Evolutionary conservation across 495 filamentous ascomycete species (phyloP), one percentile per base, ranked within the genome.

Genomic region (Penicillium samsonianum): DNA sequence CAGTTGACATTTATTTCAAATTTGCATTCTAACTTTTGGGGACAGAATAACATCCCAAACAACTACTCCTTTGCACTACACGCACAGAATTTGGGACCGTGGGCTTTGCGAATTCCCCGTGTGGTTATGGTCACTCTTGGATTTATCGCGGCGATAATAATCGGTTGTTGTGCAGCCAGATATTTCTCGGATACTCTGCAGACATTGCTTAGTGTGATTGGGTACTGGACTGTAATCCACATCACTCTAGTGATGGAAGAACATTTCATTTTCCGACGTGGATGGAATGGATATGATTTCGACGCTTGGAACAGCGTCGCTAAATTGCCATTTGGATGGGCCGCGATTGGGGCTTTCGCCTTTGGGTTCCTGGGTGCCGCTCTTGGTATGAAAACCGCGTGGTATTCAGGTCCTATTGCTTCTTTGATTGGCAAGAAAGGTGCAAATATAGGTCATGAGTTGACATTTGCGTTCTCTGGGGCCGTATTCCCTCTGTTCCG

Each of bases 171-270:
- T 22, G 67, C 64, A 22, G 64, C 67, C 9, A 55, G 22, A 33
- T 67, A 67, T 46, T 69, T 69, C 17, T 40, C 63, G 31, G 64
- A 64, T 42, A 61, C 67, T 14, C 35, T 69, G 40, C 53, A 65
- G 47, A 69, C 67, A 0, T 56, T 69, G n/a, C 55, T 69, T 1
- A 69, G 64, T 45, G 67, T 67, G 26, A 69, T 69, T 19, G 67
- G 83, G 14, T 91, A 90, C 71, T 91, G 88, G 87, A 80, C 89
- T 3, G 82, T 87, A 16, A 89, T 90, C 59, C 90, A 90, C 69
- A 78, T 83, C 59, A 84, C 80, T 38, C 77, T 91, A 43, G 71
- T 84, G 2, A 68, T 89, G 20, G 74, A 80, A 17, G 88, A 91
- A 60, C 88, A 92, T 74, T 83, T 89, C 68, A 55, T 90, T 59